Evolutionary conservation across 192 early-diverging fungal genomes (phyloP), one percentile per base, ranked within the genome.

Genomic region (Podila epicladia): DNA sequence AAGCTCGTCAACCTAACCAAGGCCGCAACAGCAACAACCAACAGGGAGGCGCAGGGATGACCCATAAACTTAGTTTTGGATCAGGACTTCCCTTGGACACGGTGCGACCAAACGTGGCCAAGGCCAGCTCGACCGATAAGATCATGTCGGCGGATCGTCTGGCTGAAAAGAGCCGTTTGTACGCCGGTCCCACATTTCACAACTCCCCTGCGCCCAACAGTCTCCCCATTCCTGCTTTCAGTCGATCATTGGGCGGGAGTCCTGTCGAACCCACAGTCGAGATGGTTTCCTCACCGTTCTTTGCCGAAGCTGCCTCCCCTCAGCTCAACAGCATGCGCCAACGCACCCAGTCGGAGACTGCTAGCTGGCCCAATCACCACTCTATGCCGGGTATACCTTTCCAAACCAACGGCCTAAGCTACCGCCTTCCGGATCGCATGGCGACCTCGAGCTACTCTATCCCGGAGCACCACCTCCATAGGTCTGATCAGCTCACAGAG

Each of bases 161-260:
- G 9, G 35, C 74, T 7, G 74, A 69, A 22, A 69, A 76, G 24
- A 76, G 65, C 28, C 35, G 49, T 3, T 65, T 84, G 24, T 89
- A 87, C 69, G 88, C 88, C 20, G 88, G 88, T 63, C 86, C 88
- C 32, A 85, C 85, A 20, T 89, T 89, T 63, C 84, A 86, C 50
- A 89, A 89, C 62, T 75, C 88, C 32, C 88, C 88, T 59, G 86
- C 85, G 15, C 86, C 88, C 5, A 86, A 82, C 50, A 75, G 82
- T 31, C 78, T 89, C 26, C 88, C 88, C 20, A 83, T 89, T 38
- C 88, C 88, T 45, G 69, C 85, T 24, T 85, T 85, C 51, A 33
- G 58, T 24, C 66, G 68, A n/a, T 48, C 62, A 8, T 65, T 33
- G 26, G 68, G 67, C n/a, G 20, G 38, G 9, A 65, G 57, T 33